Evolutionary conservation across 2,329 filamentous ascomycete genomes (phyloP).

Genomic region (Beauveria asiatica): DNA sequence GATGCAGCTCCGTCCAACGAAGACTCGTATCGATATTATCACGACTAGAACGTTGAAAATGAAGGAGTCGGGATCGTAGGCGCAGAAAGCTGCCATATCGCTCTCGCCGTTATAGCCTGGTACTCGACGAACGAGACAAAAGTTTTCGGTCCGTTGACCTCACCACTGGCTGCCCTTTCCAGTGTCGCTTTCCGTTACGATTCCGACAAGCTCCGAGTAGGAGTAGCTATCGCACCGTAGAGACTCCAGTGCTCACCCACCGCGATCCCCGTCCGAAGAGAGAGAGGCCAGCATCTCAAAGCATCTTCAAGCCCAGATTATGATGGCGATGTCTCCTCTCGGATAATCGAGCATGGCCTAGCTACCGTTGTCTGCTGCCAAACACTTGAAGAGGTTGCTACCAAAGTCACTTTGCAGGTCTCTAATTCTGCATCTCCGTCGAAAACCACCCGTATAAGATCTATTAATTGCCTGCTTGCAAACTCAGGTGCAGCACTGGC

Average conservation of each 20-base stretch:
- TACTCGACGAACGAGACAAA: not conserved
- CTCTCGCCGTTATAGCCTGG: not conserved
- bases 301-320: not conserved
- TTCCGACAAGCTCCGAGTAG: not conserved
- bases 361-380: constrained; percentile 18
- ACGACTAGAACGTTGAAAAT: not conserved
- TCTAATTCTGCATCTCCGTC: constrained; percentile 15
- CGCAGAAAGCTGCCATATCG: not conserved
- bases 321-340: constrained; percentile 7
- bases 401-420: constrained; percentile 16
- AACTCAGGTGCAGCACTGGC: constrained; percentile 9
- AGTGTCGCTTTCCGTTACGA: not conserved
- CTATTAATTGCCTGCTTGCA: constrained; percentile 12
- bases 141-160: not conserved
- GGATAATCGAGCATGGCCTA: constrained; percentile 16
- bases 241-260: not conserved
- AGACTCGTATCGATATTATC: not conserved
- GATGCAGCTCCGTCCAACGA: not conserved
- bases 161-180: not conserved
- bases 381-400: constrained; percentile 16
- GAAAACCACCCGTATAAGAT: constrained; percentile 6
- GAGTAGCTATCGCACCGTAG: not conserved
- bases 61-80: not conserved
- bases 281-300: not conserved
- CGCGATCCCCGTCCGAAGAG: not conserved